These are phyloP conservation scores for Tilletia indica DNA, from an alignment of 1,284 basidiomycete species.

Conservation along the genomic window DNA sequence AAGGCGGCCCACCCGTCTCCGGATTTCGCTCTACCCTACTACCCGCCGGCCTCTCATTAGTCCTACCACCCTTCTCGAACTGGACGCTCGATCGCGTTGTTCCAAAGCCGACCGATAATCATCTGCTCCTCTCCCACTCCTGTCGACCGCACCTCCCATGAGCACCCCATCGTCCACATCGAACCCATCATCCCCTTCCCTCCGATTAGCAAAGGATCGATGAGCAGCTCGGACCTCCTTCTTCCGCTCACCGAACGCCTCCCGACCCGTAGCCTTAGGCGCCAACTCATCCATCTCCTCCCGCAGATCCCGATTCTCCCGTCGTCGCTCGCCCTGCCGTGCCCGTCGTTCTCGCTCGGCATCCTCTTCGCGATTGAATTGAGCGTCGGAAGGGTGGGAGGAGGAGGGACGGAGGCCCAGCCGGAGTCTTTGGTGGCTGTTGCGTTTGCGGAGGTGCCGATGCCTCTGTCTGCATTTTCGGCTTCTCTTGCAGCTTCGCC, in stretches of 20 bases:
- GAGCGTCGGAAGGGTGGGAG: constrained; percentile 12
- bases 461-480: neutral
- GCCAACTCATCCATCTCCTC: constrained; percentile 27
- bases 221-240: constrained; percentile 25
- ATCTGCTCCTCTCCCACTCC: neutral
- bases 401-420: constrained; percentile 17
- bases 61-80: neutral
- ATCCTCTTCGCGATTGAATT: constrained; percentile 22
- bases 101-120: constrained; percentile 17
- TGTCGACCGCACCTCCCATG: constrained; percentile 21
- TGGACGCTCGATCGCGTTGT: neutral
- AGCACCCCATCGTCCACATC: constrained; percentile 34
- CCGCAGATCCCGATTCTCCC: neutral
- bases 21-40: constrained; percentile 22
- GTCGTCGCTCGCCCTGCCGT: constrained; percentile 14
- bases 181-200: constrained; percentile 33
- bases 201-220: constrained; percentile 35
- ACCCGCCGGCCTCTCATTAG: constrained; percentile 21
- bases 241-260: constrained; percentile 33
- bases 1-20: constrained; percentile 28
- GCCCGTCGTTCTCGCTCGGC: neutral
- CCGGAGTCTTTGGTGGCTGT: constrained; percentile 22
- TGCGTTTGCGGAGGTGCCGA: constrained; percentile 12
- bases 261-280: constrained; percentile 37
- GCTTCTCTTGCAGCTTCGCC: constrained; percentile 6